Evolutionary conservation across 2,329 filamentous ascomycete species (phyloP).

Genomic region (Neonectria sp.): DNA sequence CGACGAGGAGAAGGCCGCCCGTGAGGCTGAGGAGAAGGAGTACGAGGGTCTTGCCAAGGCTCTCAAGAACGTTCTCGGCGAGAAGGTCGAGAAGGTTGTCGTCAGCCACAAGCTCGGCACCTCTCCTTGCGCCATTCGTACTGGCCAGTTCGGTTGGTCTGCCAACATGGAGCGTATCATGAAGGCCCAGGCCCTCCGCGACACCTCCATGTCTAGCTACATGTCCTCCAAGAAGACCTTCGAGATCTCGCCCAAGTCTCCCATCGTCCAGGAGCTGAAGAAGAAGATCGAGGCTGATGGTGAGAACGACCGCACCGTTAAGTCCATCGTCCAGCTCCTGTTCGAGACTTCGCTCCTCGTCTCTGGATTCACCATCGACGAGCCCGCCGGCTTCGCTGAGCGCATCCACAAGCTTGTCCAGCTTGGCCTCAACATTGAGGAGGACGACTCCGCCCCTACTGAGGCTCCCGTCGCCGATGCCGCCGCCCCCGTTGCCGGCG

Average conservation of each 20-base stretch:
- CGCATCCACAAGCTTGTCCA: constrained; percentile 99
- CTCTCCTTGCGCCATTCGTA: constrained; percentile 98
- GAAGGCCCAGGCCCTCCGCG: constrained; percentile 99
- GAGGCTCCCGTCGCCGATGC: constrained; percentile 72
- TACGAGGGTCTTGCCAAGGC: constrained; percentile 95
- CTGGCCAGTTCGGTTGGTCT: constrained; percentile 99
- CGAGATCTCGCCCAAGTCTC: constrained; percentile 98
- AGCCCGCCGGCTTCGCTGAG: constrained; percentile 97
- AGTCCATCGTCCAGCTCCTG: constrained; percentile 97
- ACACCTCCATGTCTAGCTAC: constrained; percentile 99
- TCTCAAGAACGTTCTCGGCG: constrained; percentile 98
- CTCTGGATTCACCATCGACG: constrained; percentile 99
- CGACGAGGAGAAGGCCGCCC: constrained; percentile 97
- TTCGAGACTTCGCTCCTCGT: constrained; percentile 99
- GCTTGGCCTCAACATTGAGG: constrained; percentile 96
- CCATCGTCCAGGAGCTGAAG: constrained; percentile 99
- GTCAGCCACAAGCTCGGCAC: constrained; percentile 97
- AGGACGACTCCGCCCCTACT: constrained; percentile 82
- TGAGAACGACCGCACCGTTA: constrained; percentile 98
- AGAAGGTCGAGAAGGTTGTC: constrained; percentile 99
- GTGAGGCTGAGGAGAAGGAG: constrained; percentile 98
- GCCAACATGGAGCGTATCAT: constrained; percentile 99
- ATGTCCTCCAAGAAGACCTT: constrained; percentile 99
- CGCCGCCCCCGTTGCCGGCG: constrained; percentile 74
- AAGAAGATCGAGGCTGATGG: constrained; percentile 98